Base-by-base conservation (phyloP, 768 basidiomycete species). In the Rhizopogon rudus region DNA sequence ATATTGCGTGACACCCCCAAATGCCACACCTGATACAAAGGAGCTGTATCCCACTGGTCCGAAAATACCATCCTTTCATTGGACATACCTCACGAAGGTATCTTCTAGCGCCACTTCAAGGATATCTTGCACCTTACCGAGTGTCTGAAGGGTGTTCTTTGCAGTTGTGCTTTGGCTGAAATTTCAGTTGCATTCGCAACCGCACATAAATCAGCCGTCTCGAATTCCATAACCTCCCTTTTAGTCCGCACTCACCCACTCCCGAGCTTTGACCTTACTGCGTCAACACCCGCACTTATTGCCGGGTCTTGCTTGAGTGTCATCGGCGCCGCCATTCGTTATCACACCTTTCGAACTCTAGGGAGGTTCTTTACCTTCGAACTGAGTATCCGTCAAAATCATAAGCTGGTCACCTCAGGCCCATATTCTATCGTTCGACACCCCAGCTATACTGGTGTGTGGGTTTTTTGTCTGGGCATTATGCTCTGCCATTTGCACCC, bases 391-490 rank as follows among this genome's bases (percentile, higher is more conserved):
- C 67, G 64, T 10, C 63, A 65, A 8, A 45, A 65, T 20, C 76
- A 78, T 58, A 60, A 53, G 50, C 67, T 78, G 28, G 60, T 78
- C 46, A 75, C 71, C 4, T 56, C 59, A 9, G 75, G 75, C 0
- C 75, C 75, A 7, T 78, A 78, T 58, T 55, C 66, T 31, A 45
- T 65, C 39, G 74, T 77, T 17, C 72, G 74, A n/a, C 75, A 77
- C 54, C 75, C 75, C 13, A 42, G 55, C 31, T 58, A 58, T n/a
- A 22, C 42, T 3, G 55, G 55, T 28, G 57, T 29, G 3, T 22
- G 56, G 3, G 39, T 63, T 28, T 17, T 41, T 29, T 28, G 54
- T n/a, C 29, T 40, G 8, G 60, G 61, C 25, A 1, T 55, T 13
- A 51, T 46, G 35, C 29, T 54, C 13, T 43, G 43, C n/a, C 49